These are phyloP conservation scores for Solanum gandarillasii DNA, from an alignment of 257 asterid species.

Conservation along the genomic window DNA sequence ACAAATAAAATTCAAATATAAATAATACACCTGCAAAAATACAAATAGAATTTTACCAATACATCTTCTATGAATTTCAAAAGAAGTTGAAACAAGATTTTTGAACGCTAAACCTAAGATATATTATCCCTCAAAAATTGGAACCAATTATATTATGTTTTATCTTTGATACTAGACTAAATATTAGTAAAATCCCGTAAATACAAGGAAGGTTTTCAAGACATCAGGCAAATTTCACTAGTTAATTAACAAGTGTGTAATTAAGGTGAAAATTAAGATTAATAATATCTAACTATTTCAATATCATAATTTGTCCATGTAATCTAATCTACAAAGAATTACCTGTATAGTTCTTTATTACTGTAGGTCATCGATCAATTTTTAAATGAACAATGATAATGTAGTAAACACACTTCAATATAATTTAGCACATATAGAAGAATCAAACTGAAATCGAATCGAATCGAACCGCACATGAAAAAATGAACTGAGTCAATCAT, in stretches of 20 bases:
- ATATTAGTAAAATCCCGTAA: background rate
- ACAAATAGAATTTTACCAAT: background rate
- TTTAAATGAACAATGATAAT: background rate
- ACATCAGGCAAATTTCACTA: too few relatives aligned
- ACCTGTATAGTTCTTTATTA: background rate
- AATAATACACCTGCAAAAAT: background rate
- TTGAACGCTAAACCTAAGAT: background rate
- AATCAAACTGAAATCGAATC: background rate
- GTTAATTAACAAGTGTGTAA: background rate
- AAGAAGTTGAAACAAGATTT: background rate
- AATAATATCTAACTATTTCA: background rate
- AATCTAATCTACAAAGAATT: background rate
- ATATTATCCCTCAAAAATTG: background rate
- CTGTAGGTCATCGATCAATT: background rate
- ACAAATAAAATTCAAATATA: background rate
- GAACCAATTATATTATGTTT: too few relatives aligned
- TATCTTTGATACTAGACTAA: too few relatives aligned
- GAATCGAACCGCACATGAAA: background rate
- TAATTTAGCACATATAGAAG: background rate
- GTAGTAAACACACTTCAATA: background rate
- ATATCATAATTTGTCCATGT: background rate
- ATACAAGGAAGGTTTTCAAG: background rate
- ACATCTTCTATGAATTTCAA: background rate
- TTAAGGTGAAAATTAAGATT: background rate
- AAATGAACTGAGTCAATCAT: background rate